Evolutionary conservation across 257 asterid genomes (phyloP), one percentile per base, ranked within the genome.

Genomic region (Ilex aquifolium): DNA sequence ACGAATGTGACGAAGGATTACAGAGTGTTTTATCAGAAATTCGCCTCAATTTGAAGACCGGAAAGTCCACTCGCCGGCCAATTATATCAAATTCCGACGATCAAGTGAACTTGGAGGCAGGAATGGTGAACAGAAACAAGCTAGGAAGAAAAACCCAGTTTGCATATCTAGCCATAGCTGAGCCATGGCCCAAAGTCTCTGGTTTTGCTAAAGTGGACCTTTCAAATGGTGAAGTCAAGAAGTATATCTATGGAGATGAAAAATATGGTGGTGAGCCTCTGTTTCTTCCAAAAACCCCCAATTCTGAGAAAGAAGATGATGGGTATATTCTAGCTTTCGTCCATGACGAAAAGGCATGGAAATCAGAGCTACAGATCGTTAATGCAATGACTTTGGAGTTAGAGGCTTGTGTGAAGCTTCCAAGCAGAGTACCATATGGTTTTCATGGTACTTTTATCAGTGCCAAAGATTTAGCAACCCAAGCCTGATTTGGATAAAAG

Each of bases 111-210:
- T 59, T 93, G 1, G 99, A 93, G 62, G 99, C 97, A 0, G 99
- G 99, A 12, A 87, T 93, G 99, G 99, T 93, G 54, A 93, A 93
- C 77, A 71, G 91, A 27, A 85, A 85, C 87, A 85, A 62, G 64
- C 95, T 93, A 0, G 99, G 99, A 2, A 53, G 97, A n/a, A 87
- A 85, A 66, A 93, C 96, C 1, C 57, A 69, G n/a, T 87, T 57
- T 69, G 97, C 96, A 0, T 93, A 90, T 53, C 56, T 93, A 5
- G 99, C 99, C 4, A 83, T 93, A 27, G 96, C 99, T 0, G 99
- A 93, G 76, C 99, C 99, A 0, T 93, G 99, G 99, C 99, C 99
- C 10, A 93, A 87, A 67, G 99, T 93, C 0, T 93, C 97, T 6
- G 99, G 99, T 2, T 87, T 87, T 13, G 99, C 99, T 0, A 93